Conservation (phyloP, 352 stramenopile species). For the Globisporangium heterothallicum region DNA sequence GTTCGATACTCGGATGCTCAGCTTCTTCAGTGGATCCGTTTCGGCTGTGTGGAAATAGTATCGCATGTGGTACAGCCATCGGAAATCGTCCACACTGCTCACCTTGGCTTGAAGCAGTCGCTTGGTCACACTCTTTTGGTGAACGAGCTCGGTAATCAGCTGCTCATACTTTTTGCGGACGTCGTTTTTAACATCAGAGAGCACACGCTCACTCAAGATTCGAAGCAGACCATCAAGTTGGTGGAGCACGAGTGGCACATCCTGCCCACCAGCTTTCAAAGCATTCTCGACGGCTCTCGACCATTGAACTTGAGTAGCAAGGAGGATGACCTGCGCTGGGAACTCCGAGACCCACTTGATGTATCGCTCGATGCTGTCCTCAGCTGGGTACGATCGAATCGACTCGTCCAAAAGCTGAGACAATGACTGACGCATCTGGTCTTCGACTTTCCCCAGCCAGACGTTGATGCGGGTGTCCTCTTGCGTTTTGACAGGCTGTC, state of each 20-base stretch:
- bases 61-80: slow-evolving; percentile 99
- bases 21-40: slow-evolving; percentile 85
- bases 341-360: slow-evolving; percentile 97
- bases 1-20: slow-evolving; percentile 97
- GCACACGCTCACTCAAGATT: slow-evolving; percentile 95
- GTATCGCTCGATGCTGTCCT: slow-evolving; percentile 85
- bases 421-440: slow-evolving; percentile 96
- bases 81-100: slow-evolving; percentile 90
- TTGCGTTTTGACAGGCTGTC: slow-evolving; percentile 88
- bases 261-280: slow-evolving; percentile 61
- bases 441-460: slow-evolving; percentile 97
- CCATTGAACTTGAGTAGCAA: slow-evolving; percentile 98
- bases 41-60: slow-evolving; percentile 94
- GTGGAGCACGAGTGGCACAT: slow-evolving; percentile 43
- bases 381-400: slow-evolving; percentile 71
- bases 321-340: slow-evolving; percentile 98
- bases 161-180: slow-evolving; percentile 99
- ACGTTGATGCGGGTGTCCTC: slow-evolving; percentile 91
- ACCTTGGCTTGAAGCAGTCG: slow-evolving; percentile 87
- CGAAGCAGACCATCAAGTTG: slow-evolving; percentile 86
- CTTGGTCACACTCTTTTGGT: slow-evolving; percentile 97
- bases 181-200: slow-evolving; percentile 92
- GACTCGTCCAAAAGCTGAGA: slow-evolving; percentile 93
- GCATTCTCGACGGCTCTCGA: slow-evolving; percentile 91
- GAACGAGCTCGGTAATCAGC: slow-evolving; percentile 99